Conservation (phyloP, 441 rosid genomes). For the Dalechampia spathulata region DNA sequence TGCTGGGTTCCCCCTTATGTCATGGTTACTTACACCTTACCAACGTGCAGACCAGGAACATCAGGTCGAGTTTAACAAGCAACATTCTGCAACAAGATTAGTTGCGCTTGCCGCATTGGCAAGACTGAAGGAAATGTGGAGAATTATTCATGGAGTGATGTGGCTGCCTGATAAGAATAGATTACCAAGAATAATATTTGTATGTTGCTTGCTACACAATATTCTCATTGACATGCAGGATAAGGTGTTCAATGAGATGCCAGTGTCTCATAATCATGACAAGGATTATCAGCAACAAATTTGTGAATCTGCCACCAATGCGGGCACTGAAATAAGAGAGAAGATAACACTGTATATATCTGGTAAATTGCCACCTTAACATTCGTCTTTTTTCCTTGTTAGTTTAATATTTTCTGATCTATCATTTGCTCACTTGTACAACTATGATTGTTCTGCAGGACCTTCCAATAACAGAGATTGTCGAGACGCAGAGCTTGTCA, state of each 20-base stretch:
- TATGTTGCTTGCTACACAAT: slow-evolving; percentile 89
- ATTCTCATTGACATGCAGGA: slow-evolving; percentile 70
- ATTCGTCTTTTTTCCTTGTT: neutral
- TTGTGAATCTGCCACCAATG: slow-evolving; percentile 35
- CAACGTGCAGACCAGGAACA: slow-evolving; percentile 37
- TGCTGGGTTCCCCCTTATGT: slow-evolving; percentile 62
- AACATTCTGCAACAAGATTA: slow-evolving; percentile 45
- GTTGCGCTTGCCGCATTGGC: slow-evolving; percentile 60
- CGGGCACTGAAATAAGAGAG: slow-evolving; percentile 50
- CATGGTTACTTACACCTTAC: slow-evolving; percentile 80
- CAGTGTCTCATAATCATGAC: slow-evolving; percentile 51
- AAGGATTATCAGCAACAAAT: slow-evolving; percentile 44
- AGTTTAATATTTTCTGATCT: neutral
- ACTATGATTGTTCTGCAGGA: neutral
- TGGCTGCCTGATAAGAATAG: slow-evolving; percentile 86
- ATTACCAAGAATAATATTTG: slow-evolving; percentile 71
- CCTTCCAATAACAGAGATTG: neutral
- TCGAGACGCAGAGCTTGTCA: neutral
- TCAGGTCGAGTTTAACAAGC: slow-evolving; percentile 57
- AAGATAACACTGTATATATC: slow-evolving; percentile 45
- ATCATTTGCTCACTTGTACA: too few relatives aligned
- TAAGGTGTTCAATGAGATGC: slow-evolving; percentile 32
- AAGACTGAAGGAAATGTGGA: slow-evolving; percentile 84
- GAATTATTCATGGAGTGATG: slow-evolving; percentile 77
- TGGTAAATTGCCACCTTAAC: slow-evolving; percentile 32